phyloP scores from a whole-genome alignment of 495 filamentous ascomycete genomes.

The Trichocladium uniseriatum region DNA sequence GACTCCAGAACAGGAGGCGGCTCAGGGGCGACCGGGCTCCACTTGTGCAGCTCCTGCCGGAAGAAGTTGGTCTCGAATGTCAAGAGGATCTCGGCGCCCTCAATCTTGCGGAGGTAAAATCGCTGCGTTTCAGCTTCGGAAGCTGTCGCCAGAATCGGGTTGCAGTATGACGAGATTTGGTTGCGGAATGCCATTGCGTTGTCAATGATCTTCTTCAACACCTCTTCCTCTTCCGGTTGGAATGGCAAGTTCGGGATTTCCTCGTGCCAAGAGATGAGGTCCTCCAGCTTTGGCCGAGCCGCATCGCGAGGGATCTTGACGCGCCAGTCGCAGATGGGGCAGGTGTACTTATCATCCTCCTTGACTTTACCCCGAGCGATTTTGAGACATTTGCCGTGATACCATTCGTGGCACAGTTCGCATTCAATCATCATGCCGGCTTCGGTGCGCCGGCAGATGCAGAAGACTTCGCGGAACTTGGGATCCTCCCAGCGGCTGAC shows the following conservation, averaged over 20 bases:
- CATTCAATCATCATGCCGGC: conserved; percentile 99
- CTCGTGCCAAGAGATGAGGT: conserved; percentile 76
- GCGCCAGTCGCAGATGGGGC: conserved; percentile 95
- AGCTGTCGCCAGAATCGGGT: conserved; percentile 65
- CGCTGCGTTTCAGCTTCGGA: conserved; percentile 82
- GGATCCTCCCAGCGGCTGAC: conserved; percentile 41
- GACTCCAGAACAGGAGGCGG: conserved; percentile 73
- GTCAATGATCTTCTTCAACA: conserved; percentile 72
- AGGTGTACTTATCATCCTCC: conserved; percentile 97
- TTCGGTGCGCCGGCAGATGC: conserved; percentile 87
- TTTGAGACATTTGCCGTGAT: conserved; percentile 97
- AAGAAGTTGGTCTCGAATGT: conserved; percentile 95
- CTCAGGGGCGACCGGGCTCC: conserved; percentile 83
- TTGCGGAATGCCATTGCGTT: conserved; percentile 76
- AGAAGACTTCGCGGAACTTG: conserved; percentile 73
- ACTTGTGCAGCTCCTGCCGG: conserved; percentile 90
- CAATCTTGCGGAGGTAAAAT: conserved; percentile 98
- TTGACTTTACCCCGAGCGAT: conserved; percentile 96
- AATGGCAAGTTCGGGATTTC: conserved; percentile 81
- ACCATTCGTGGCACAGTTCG: conserved; percentile 97
- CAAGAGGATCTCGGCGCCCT: conserved; percentile 91
- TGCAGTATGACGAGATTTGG: conserved; percentile 72
- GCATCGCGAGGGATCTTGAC: conserved; percentile 98
- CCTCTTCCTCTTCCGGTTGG: conserved; percentile 89
- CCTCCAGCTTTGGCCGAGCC: conserved; percentile 89